These are phyloP conservation scores for Erodium moschatum DNA, from an alignment of 441 rosid species.

Conservation along the genomic window DNA sequence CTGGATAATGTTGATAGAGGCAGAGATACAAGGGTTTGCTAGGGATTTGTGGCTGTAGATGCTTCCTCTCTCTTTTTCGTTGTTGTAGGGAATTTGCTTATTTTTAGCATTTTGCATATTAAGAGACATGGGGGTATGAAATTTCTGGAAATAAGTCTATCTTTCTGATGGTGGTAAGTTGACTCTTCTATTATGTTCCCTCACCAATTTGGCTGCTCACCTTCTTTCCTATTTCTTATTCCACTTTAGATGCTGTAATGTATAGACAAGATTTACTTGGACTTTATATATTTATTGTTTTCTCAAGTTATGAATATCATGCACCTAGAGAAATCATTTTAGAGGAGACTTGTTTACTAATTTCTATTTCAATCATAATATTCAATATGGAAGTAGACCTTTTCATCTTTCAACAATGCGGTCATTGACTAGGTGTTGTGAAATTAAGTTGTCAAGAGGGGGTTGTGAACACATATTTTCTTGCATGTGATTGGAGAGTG, in stretches of 20 bases:
- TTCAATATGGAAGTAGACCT: background rate
- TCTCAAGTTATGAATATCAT: background rate
- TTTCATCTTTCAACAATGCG: background rate
- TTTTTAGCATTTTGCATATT: too few relatives aligned
- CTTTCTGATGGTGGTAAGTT: background rate
- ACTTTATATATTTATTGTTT: background rate
- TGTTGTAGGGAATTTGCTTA: background rate
- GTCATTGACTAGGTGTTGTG: slow-evolving; percentile 2
- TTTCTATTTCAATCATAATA: background rate
- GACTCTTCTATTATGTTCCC: background rate
- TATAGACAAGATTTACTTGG: background rate
- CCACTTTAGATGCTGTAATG: background rate
- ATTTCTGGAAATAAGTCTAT: background rate
- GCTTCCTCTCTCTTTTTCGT: background rate
- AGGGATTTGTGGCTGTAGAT: background rate
- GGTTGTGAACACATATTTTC: background rate
- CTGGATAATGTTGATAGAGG: background rate
- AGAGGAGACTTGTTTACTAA: background rate
- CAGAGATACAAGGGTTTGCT: background rate
- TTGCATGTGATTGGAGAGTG: background rate
- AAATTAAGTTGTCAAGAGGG: slow-evolving; percentile 1
- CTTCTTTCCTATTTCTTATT: background rate
- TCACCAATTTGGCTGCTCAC: background rate
- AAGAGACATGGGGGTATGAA: background rate
- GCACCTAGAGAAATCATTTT: background rate